Percentiles rank a stretch among this genome's conserved stretches.
These are phyloP conservation scores for Arachis hypogaea DNA, from an alignment of 306 rosid species.

Conservation along the genomic window DNA sequence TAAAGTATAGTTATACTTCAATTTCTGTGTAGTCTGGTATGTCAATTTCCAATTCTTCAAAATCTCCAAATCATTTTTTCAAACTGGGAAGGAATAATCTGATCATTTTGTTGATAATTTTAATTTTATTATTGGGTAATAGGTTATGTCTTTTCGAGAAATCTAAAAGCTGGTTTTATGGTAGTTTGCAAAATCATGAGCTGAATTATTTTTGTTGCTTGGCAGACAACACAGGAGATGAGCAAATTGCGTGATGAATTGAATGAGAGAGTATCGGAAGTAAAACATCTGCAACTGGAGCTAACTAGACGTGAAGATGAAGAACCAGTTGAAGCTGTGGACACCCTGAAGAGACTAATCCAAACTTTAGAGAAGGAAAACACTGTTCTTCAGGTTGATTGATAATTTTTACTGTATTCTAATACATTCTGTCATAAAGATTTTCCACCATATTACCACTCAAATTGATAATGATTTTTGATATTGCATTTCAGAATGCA, in stretches of 20 bases:
- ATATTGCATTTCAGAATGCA: constrained; percentile 20
- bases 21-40: constrained; percentile 5
- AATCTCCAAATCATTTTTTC: constrained; percentile 11
- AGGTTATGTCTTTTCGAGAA: constrained; percentile 19
- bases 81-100: constrained; percentile 8
- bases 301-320: constrained; percentile 54
- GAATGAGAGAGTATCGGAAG: constrained; percentile 68
- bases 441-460: background rate
- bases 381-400: constrained; percentile 68
- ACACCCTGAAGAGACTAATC: constrained; percentile 58
- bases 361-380: constrained; percentile 80
- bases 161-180: constrained; percentile 24
- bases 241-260: constrained; percentile 56
- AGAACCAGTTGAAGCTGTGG: constrained; percentile 45
- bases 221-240: constrained; percentile 62
- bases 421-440: background rate
- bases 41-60: constrained; percentile 15
- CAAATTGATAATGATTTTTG: constrained; percentile 10
- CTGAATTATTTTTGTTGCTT: constrained; percentile 39
- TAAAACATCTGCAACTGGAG: constrained; percentile 66
- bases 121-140: constrained; percentile 12
- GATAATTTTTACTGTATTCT: constrained; percentile 31
- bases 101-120: constrained; percentile 11
- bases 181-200: constrained; percentile 20
- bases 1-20: constrained; percentile 4